Conservation (phyloP, 768 basidiomycete species). For the Paxillus ammoniavirescens region DNA sequence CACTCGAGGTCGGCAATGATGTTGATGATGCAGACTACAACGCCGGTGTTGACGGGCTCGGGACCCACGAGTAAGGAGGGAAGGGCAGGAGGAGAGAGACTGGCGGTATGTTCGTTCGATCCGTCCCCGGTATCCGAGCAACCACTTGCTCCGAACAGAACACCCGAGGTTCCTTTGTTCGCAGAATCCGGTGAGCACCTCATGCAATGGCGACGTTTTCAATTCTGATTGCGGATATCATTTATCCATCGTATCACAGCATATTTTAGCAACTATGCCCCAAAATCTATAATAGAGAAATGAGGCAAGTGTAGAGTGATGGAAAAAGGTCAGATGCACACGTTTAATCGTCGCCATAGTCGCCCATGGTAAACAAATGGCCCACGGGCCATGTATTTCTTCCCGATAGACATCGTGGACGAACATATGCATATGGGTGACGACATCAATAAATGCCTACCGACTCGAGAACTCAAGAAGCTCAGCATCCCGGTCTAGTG, state of each 20-base stretch:
- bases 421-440: slow-evolving; percentile 30
- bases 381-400: slow-evolving; percentile 25
- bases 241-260: slow-evolving; percentile 13
- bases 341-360: slow-evolving; percentile 10
- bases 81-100: too few species aligned
- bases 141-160: not conserved
- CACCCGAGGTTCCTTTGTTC: slow-evolving; percentile 11
- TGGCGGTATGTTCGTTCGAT: too few species aligned
- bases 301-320: slow-evolving; percentile 20
- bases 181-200: slow-evolving; percentile 22
- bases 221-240: not conserved
- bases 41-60: too few species aligned
- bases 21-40: too few species aligned
- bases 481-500: slow-evolving; percentile 6
- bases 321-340: not conserved
- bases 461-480: not conserved
- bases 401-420: slow-evolving; percentile 25
- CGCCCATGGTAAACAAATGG: slow-evolving; percentile 23
- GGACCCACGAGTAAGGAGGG: too few species aligned
- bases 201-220: not conserved
- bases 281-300: slow-evolving; percentile 14
- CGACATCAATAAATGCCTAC: slow-evolving; percentile 3
- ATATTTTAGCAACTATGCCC: slow-evolving; percentile 29
- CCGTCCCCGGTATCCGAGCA: slow-evolving; percentile 3
- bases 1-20: too few species aligned